These are phyloP conservation scores for Clonostachys rhizophaga DNA, from an alignment of 2,329 filamentous ascomycete species.

Conservation along the genomic window DNA sequence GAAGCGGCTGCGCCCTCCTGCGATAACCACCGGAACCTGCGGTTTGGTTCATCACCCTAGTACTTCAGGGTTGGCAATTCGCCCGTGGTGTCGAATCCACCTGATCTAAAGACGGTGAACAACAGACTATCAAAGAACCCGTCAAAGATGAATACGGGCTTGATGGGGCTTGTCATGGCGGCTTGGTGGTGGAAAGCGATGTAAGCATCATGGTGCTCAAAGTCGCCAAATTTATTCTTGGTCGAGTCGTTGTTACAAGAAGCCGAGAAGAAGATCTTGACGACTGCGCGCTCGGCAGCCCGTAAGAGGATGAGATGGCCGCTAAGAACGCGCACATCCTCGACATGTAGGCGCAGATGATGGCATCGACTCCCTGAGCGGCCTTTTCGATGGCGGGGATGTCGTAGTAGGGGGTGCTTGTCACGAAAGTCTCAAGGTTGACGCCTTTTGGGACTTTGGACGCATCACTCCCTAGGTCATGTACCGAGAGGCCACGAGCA, in stretches of 20 bases:
- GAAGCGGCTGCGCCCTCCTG: too few species aligned
- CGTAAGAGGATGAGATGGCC: conserved; percentile 26
- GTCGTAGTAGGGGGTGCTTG: conserved; percentile 15
- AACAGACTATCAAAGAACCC: conserved; percentile 18
- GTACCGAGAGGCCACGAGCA: conserved; percentile 21
- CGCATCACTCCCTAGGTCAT: conserved; percentile 21
- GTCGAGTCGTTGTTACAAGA: conserved; percentile 25
- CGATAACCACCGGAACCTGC: too few species aligned
- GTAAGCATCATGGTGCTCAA: conserved; percentile 23
- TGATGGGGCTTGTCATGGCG: conserved; percentile 14
- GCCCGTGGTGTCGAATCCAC: not conserved
- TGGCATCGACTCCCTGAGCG: conserved; percentile 22
- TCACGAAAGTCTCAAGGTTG: conserved; percentile 18
- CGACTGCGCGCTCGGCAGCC: conserved; percentile 24
- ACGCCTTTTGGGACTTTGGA: conserved; percentile 13
- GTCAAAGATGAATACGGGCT: conserved; percentile 20
- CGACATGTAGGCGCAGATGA: conserved; percentile 21
- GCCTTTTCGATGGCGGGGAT: conserved; percentile 21
- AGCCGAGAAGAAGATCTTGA: conserved; percentile 18
- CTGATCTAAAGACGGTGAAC: conserved; percentile 3
- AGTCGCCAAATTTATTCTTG: conserved; percentile 14
- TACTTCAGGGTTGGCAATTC: too few species aligned
- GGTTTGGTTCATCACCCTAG: too few species aligned
- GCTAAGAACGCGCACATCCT: conserved; percentile 16
- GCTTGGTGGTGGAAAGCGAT: conserved; percentile 22